Conservation (phyloP, 768 basidiomycete genomes). For the Macrolepiota albuminosa region DNA sequence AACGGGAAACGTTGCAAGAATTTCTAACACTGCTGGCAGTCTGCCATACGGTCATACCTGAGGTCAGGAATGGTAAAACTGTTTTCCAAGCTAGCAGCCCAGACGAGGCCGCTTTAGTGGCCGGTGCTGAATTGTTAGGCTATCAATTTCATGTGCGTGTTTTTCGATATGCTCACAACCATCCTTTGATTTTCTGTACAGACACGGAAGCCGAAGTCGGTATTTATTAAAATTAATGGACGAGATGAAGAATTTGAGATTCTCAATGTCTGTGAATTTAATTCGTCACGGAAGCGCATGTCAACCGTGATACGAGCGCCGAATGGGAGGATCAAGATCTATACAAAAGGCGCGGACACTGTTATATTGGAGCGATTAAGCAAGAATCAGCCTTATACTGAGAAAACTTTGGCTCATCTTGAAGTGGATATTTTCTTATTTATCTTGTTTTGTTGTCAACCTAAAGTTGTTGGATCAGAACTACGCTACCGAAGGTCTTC, state of each 20-base stretch:
- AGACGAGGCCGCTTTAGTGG: constrained; percentile 94
- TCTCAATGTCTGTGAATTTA: constrained; percentile 98
- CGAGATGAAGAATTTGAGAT: constrained; percentile 78
- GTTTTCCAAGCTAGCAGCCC: constrained; percentile 96
- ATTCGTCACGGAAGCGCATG: constrained; percentile 97
- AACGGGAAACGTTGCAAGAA: constrained; percentile 56
- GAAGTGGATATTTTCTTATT: constrained; percentile 55
- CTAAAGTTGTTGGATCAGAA: constrained; percentile 44
- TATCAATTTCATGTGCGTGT: constrained; percentile 87
- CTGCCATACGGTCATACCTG: constrained; percentile 98
- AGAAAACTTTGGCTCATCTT: constrained; percentile 83
- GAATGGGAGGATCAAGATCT: constrained; percentile 89
- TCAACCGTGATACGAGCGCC: constrained; percentile 88
- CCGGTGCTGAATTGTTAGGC: constrained; percentile 87
- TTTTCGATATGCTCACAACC: neutral
- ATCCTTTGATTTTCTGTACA: constrained; percentile 23
- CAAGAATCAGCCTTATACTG: constrained; percentile 78
- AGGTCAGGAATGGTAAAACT: constrained; percentile 83
- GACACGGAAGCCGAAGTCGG: constrained; percentile 95
- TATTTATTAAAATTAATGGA: constrained; percentile 81
- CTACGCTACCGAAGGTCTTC: constrained; percentile 94
- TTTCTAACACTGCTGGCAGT: constrained; percentile 85
- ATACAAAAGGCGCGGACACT: constrained; percentile 96
- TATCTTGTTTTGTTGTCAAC: constrained; percentile 2
- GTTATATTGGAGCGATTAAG: constrained; percentile 93